These are phyloP conservation scores for Warburgia ugandensis DNA, from an alignment of 164 flowering plant genomes.

Conservation along the genomic window DNA sequence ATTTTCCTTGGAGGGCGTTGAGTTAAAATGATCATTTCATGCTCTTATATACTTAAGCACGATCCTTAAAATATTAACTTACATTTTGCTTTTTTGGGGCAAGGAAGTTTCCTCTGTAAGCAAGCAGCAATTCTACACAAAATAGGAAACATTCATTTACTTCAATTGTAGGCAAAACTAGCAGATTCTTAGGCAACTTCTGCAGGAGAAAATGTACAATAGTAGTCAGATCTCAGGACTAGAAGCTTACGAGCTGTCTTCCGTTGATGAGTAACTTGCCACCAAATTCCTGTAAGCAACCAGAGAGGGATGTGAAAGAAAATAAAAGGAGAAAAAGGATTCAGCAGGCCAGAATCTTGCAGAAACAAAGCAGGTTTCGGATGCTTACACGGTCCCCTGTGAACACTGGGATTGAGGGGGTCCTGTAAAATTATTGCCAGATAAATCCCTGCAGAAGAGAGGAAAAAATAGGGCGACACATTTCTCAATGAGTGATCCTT, in stretches of 20 bases:
- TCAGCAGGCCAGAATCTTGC: too few relatives aligned
- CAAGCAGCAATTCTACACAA: too few relatives aligned
- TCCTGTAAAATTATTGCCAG: conserved; percentile 63
- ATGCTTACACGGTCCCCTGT: conserved; percentile 3
- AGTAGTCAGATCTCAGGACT: too few relatives aligned
- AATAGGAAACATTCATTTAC: too few relatives aligned
- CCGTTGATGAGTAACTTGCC: conserved; percentile 30
- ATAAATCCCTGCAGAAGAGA: conserved; percentile 60
- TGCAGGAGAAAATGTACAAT: background rate
- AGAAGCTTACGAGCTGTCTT: conserved; percentile 38
- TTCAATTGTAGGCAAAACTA: too few relatives aligned
- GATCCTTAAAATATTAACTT: background rate
- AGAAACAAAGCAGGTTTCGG: background rate
- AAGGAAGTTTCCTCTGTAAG: too few relatives aligned
- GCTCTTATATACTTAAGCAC: background rate
- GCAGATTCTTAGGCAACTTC: background rate
- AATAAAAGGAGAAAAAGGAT: background rate
- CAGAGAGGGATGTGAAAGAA: background rate
- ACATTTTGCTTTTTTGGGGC: too few relatives aligned
- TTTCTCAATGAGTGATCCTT: too few relatives aligned
- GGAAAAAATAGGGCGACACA: background rate
- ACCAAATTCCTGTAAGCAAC: conserved; percentile 40
- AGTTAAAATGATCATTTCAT: background rate
- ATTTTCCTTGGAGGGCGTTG: conserved; percentile 17
- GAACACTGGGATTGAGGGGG: background rate